Conservation (phyloP, 2,329 filamentous ascomycete species). For the Berkeleyomyces basicola region DNA sequence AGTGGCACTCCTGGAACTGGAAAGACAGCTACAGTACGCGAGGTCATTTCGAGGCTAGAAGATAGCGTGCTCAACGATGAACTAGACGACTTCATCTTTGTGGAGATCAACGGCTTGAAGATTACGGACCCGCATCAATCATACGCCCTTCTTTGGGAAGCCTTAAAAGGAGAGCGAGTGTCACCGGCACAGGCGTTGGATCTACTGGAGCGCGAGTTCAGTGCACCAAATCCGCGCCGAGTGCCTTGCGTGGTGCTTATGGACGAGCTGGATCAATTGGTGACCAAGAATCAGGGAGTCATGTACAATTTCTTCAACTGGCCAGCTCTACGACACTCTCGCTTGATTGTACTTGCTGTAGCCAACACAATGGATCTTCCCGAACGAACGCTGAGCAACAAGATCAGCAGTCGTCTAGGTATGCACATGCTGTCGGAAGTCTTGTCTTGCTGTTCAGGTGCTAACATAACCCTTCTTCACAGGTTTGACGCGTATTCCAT, state of each 20-base stretch:
- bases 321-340: conserved; percentile 79
- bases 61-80: conserved; percentile 78
- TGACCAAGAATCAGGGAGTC: conserved; percentile 96
- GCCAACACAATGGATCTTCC: conserved; percentile 98
- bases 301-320: conserved; percentile 99
- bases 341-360: conserved; percentile 88
- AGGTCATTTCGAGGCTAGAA: conserved; percentile 80
- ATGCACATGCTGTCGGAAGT: conserved; percentile 16
- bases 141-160: conserved; percentile 90
- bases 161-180: conserved; percentile 80
- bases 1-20: conserved; percentile 96
- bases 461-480: not conserved
- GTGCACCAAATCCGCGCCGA: conserved; percentile 71
- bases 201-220: conserved; percentile 83
- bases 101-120: conserved; percentile 99
- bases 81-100: conserved; percentile 95
- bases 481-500: conserved; percentile 83
- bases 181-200: conserved; percentile 83
- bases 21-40: conserved; percentile 92
- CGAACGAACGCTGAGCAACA: conserved; percentile 90
- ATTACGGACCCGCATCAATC: conserved; percentile 95
- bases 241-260: conserved; percentile 94
- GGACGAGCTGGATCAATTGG: conserved; percentile 95
- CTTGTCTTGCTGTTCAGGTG: not conserved
- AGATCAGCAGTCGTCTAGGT: conserved; percentile 80